phyloP scores from a whole-genome alignment of 306 rosid genomes.

The Nissolia schottii region DNA sequence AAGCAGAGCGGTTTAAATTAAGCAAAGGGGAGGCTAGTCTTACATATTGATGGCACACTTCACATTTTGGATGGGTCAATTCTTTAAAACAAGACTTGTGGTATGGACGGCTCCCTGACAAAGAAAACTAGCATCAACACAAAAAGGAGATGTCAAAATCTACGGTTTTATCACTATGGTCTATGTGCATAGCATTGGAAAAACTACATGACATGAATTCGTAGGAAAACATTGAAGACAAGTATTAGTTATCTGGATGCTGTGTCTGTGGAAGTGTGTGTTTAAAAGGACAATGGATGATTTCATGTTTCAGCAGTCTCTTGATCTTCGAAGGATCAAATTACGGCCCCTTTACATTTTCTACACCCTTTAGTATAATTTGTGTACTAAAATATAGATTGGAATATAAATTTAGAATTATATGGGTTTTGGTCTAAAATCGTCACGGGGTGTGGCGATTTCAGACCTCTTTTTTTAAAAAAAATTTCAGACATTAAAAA shows the following conservation, averaged over 20 bases:
- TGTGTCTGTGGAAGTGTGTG: constrained; percentile 2
- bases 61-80: constrained; percentile 81
- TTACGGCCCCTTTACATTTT: too few species aligned
- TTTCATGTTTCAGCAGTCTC: not conserved
- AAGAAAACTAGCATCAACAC: constrained; percentile 80
- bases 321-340: constrained; percentile 20
- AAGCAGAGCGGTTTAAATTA: constrained; percentile 1
- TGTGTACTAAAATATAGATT: too few species aligned
- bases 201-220: not conserved
- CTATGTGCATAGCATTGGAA: not conserved
- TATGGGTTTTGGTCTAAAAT: too few species aligned
- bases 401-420: too few species aligned
- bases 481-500: too few species aligned
- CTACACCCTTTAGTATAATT: too few species aligned
- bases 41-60: constrained; percentile 91
- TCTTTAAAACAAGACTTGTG: constrained; percentile 86
- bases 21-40: constrained; percentile 27
- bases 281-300: not conserved
- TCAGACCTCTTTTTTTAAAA: too few species aligned
- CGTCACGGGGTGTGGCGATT: too few species aligned
- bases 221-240: not conserved
- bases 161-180: not conserved
- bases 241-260: not conserved
- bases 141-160: constrained; percentile 23
- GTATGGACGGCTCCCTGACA: constrained; percentile 87